phyloP scores from a whole-genome alignment of 495 filamentous ascomycete genomes.

The Aspergillus kassunensis region DNA sequence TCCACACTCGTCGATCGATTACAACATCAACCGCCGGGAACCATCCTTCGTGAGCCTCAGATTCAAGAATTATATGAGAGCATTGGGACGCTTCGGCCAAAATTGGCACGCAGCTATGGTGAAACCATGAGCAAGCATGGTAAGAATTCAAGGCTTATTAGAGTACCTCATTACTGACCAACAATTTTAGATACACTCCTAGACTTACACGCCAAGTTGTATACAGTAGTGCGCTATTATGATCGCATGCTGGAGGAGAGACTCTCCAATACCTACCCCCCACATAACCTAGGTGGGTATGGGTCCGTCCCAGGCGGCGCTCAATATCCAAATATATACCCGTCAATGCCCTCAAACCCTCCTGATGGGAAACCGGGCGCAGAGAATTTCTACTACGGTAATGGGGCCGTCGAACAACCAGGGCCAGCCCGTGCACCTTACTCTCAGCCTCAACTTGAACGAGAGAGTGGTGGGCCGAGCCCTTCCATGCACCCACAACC shows the following conservation, averaged over 20 bases:
- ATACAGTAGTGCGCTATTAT: slow-evolving; percentile 97
- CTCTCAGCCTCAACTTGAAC: slow-evolving; percentile 37
- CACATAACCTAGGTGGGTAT: slow-evolving; percentile 59
- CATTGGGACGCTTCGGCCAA: slow-evolving; percentile 86
- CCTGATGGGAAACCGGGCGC: slow-evolving; percentile 50
- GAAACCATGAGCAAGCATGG: slow-evolving; percentile 99
- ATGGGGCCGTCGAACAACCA: slow-evolving; percentile 47
- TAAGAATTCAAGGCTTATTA: slow-evolving; percentile 42
- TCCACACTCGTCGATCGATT: slow-evolving; percentile 90
- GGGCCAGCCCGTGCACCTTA: slow-evolving; percentile 38
- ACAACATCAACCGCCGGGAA: slow-evolving; percentile 92
- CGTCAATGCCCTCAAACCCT: slow-evolving; percentile 53
- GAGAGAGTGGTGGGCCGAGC: slow-evolving; percentile 23
- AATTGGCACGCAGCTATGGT: slow-evolving; percentile 92
- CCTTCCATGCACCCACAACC: slow-evolving; percentile 23
- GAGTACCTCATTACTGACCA: not conserved
- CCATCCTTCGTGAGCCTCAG: slow-evolving; percentile 90
- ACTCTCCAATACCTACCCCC: slow-evolving; percentile 85
- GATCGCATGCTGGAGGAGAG: slow-evolving; percentile 97
- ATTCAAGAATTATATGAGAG: slow-evolving; percentile 98
- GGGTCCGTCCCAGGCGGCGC: slow-evolving; percentile 46
- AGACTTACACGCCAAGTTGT: slow-evolving; percentile 90
- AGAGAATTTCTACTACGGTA: slow-evolving; percentile 79
- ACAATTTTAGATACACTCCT: slow-evolving; percentile 70
- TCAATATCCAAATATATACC: slow-evolving; percentile 60